These are phyloP conservation scores for Microstegium vimineum DNA, from an alignment of 176 grass and related monocot genomes.

Conservation along the genomic window DNA sequence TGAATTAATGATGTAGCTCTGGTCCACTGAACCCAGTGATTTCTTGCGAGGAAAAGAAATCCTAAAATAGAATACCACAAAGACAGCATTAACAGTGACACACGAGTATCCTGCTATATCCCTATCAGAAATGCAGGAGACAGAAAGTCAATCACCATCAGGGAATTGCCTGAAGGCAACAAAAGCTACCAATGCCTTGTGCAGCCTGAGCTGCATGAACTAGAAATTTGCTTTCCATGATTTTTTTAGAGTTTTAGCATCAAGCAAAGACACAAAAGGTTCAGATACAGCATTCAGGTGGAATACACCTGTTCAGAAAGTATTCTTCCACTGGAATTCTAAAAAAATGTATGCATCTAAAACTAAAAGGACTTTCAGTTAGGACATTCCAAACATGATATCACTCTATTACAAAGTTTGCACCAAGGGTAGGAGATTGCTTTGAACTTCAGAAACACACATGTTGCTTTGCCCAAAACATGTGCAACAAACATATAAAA, in stretches of 20 bases:
- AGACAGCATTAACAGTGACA: conserved; percentile 10
- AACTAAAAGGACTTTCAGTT: background rate
- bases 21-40: background rate
- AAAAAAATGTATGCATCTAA: background rate
- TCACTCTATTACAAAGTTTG: background rate
- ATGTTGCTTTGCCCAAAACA: background rate
- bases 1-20: conserved; percentile 11
- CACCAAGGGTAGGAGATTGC: background rate
- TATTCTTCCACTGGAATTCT: background rate
- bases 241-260: background rate
- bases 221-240: background rate
- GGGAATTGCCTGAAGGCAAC: background rate
- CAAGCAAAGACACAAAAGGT: background rate
- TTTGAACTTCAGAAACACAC: background rate
- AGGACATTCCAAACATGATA: background rate
- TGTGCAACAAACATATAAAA: background rate
- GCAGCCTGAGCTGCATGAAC: background rate
- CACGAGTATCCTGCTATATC: background rate
- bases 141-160: background rate
- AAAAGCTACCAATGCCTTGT: conserved; percentile 11
- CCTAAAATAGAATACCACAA: background rate
- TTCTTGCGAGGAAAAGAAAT: conserved; percentile 5
- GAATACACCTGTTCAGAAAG: background rate
- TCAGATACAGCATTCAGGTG: background rate
- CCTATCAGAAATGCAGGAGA: background rate